These are phyloP conservation scores for Tulasnella sp. DNA, from an alignment of 768 basidiomycete species.

Conservation along the genomic window DNA sequence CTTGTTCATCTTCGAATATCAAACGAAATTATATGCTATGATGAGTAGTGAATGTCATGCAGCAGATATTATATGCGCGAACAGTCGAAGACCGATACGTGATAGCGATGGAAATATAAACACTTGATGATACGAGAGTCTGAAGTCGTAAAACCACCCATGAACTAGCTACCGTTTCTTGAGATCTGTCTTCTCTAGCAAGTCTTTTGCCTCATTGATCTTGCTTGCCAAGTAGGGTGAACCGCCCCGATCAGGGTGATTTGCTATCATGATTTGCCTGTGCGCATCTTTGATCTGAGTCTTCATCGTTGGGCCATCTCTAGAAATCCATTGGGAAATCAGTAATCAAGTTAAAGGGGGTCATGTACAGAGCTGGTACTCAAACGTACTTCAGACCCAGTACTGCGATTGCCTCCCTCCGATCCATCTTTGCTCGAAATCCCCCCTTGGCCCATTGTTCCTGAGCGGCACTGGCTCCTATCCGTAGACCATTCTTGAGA, in stretches of 20 bases:
- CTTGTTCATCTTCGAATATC: too few species aligned
- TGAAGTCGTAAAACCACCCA: neutral
- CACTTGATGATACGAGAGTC: too few species aligned
- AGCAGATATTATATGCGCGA: too few species aligned
- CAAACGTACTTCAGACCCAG: slow-evolving; percentile 81
- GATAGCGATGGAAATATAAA: too few species aligned
- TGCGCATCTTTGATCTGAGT: slow-evolving; percentile 86
- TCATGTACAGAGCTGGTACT: neutral
- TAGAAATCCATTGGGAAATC: slow-evolving; percentile 30
- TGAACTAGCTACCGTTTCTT: slow-evolving; percentile 15
- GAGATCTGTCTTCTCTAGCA: slow-evolving; percentile 65
- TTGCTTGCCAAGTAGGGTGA: slow-evolving; percentile 98
- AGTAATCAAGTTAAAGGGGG: neutral
- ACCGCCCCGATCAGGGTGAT: slow-evolving; percentile 97
- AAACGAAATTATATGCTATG: too few species aligned
- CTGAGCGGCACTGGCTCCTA: slow-evolving; percentile 44
- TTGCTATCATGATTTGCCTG: slow-evolving; percentile 92
- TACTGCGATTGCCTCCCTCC: slow-evolving; percentile 82
- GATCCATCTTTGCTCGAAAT: slow-evolving; percentile 93
- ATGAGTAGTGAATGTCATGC: too few species aligned
- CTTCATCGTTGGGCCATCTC: slow-evolving; percentile 72
- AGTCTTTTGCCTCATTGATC: slow-evolving; percentile 96
- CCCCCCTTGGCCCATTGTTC: slow-evolving; percentile 89
- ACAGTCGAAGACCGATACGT: too few species aligned
- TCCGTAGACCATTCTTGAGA: slow-evolving; percentile 46